Evolutionary conservation across 2,329 filamentous ascomycete genomes (phyloP), one percentile per base, ranked within the genome.

Genomic region (Sclerotinia subarctica): DNA sequence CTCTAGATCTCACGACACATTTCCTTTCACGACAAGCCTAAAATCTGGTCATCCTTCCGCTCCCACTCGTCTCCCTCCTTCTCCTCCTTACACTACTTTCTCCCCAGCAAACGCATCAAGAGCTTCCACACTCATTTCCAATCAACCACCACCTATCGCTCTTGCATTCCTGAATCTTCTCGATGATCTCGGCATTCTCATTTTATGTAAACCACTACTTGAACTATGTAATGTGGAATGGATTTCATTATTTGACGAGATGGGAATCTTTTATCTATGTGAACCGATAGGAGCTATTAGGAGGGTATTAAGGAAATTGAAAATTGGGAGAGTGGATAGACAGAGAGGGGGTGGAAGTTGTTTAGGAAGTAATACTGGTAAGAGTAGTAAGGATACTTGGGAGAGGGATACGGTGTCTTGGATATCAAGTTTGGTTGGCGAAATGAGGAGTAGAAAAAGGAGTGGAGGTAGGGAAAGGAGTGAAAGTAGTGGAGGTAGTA

Each of bases 111-210:
- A 46, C 5, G 24, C 38, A 15, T 62, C 59, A 15, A 38, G 59
- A 24, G 44, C 46, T 10, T 62, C 59, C 29, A 62, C 59, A 24
- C 46, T 62, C 15, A 51, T 62, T 8, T 51, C 59, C 1, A 62
- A 13, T 6, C 15, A 62, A 38, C 24, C 62, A 17, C 38, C 57
- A 26, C 38, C 47, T 13, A 42, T 67, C 7, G n/a, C 67, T 5
- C n/a, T 67, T 19, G 26, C 64, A 60, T 66, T 70, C 17, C 64
- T 73, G 47, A 70, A 74, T 56, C 68, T 73, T 66, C 38, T 74
- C 47, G 74, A 75, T 62, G 74, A 75, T 57, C 49, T 75, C 24
- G 73, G 74, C 7, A 73, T 74, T 38, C 32, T 68, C 24, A 19
- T 74, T 3, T 53, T 75, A 13, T 69, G 69, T 52, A 66, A 58